Conservation (phyloP, 2,329 filamentous ascomycete genomes). For the Fusarium verrucosum region DNA sequence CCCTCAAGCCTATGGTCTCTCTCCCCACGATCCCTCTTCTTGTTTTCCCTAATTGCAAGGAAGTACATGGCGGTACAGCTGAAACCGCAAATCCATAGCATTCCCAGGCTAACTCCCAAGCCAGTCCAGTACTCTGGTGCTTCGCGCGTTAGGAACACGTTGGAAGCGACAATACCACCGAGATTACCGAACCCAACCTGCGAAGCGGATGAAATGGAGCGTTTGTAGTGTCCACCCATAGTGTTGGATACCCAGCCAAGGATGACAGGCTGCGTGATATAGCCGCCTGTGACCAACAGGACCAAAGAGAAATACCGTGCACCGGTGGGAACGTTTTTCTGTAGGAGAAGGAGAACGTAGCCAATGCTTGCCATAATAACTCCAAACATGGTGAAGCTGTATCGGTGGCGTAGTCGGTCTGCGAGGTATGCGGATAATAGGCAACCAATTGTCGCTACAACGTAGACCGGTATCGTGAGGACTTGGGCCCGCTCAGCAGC, state of each 20-base stretch:
- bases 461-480: conserved; percentile 68
- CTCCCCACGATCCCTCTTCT: conserved; percentile 17
- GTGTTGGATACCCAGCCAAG: conserved; percentile 85
- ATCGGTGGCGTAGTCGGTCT: conserved; percentile 1
- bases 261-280: conserved; percentile 50
- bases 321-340: conserved; percentile 1
- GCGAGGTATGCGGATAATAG: conserved; percentile 55
- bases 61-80: conserved; percentile 1
- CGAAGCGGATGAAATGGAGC: neutral
- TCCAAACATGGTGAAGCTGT: conserved; percentile 10
- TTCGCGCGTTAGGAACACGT: conserved; percentile 1
- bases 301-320: conserved; percentile 25
- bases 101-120: conserved; percentile 2
- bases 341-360: conserved; percentile 11
- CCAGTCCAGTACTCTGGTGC: conserved; percentile 22
- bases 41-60: conserved; percentile 10
- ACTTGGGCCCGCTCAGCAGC: conserved; percentile 67
- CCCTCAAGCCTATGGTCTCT: neutral
- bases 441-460: conserved; percentile 69
- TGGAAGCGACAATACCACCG: conserved; percentile 49
- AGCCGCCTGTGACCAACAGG: conserved; percentile 4
- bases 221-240: conserved; percentile 8
- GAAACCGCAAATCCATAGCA: conserved; percentile 11
- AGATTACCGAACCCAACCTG: conserved; percentile 55
- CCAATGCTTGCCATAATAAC: conserved; percentile 5